Evolutionary conservation across 768 basidiomycete species (phyloP), one percentile per base, ranked within the genome.

Genomic region (Amanita thiersii): DNA sequence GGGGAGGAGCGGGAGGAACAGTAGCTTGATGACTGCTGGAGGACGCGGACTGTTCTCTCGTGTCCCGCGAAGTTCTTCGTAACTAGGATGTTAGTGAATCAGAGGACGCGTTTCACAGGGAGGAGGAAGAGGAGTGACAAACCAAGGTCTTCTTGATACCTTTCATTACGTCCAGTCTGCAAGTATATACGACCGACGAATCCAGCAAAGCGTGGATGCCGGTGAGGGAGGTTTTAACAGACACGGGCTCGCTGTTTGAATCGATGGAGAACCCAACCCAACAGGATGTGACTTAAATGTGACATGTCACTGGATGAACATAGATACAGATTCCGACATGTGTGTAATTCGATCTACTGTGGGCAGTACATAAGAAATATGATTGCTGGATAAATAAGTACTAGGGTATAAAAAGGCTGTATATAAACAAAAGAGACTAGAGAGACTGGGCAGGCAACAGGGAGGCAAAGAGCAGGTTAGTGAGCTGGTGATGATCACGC

Each of bases 141-240:
- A 86, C 86, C 53, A 88, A 64, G 49, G 81, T 83, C 67, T 86
- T 89, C 72, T 83, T 86, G 59, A 90, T 69, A 50, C 79, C 80
- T 68, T 89, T 90, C 87, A 90, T 89, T 35, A 20, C 42, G 14
- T 18, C 25, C 6, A 18, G 15, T n/a, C 19, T 17, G 20, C 44
- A 56, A 51, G 45, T 53, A 43, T 40, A 48, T 50, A 52, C 33
- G 35, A 39, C 17, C 25, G 10, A 12, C n/a, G 19, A 19, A 44
- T 18, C 10, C 25, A 12, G 34, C 29, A 38, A 19, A 34, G 36
- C 11, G 37, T 30, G 30, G 21, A 32, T 34, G 39, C 34, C 35
- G 17, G 12, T 29, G 38, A 38, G 25, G 45, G 40, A 40, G 45
- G 38, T n/a, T n/a, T n/a, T n/a, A n/a, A n/a, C 43, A 28, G 47